Percentiles rank a stretch among this genome's conserved stretches.
Evolutionary conservation across 164 flowering plant genomes (phyloP).

Genomic region (Liquidambar formosana): DNA sequence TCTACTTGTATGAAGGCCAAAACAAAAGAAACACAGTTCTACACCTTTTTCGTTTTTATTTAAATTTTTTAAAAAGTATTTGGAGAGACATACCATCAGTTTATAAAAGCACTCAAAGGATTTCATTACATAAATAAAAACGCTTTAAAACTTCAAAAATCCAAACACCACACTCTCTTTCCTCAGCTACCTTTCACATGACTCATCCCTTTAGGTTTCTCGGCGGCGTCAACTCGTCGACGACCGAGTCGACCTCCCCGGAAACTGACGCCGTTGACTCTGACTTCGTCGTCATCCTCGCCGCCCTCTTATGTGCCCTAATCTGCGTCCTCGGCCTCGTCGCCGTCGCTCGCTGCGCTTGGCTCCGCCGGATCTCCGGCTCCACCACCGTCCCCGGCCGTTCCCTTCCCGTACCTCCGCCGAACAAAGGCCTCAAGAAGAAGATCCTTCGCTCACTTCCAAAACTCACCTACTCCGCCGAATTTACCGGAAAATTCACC

Average conservation of each 20-base stretch:
- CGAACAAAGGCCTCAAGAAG: conserved; percentile 85
- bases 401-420: conserved; percentile 17
- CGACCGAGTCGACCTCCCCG: conserved; percentile 11
- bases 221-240: conserved; percentile 26
- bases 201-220: conserved; percentile 36
- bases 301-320: conserved; percentile 86
- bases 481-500: conserved; percentile 29
- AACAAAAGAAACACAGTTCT: no score
- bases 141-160: not conserved
- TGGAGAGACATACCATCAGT: no score
- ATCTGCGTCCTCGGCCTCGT: conserved; percentile 88
- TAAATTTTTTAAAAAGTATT: no score
- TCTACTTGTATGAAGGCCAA: no score
- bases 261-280: conserved; percentile 41
- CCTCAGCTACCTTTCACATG: conserved; percentile 31
- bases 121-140: not conserved
- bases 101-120: no score
- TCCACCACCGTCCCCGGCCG: conserved; percentile 2
- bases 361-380: conserved; percentile 61
- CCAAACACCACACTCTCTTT: not conserved
- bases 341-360: conserved; percentile 86
- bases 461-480: conserved; percentile 39
- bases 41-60: no score
- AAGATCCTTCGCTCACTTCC: conserved; percentile 74
- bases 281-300: conserved; percentile 84